Percentiles rank a stretch among this genome's conserved stretches.
Evolutionary conservation across 331 rosid genomes (phyloP).

Genomic region (Quercus lobata): DNA sequence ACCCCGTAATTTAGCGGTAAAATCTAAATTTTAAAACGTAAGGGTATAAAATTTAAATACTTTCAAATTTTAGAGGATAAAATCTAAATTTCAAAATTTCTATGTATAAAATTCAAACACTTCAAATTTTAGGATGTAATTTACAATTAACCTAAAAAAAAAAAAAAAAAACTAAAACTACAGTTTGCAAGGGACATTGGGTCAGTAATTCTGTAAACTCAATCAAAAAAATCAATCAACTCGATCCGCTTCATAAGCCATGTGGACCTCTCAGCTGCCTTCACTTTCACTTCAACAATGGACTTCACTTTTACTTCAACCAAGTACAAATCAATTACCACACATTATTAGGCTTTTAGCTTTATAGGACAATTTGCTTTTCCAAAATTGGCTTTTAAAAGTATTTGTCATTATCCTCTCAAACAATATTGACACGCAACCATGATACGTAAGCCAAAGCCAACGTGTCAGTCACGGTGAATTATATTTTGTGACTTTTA

Average conservation of each 20-base stretch:
- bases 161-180: background rate
- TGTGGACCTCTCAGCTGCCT: background rate
- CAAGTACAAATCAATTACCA: background rate
- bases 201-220: no score
- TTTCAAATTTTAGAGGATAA: rapidly evolving
- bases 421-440: background rate
- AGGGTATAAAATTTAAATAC: rapidly evolving
- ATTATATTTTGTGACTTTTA: background rate
- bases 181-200: background rate
- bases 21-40: rapidly evolving
- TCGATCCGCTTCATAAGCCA: background rate
- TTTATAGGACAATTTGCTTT: background rate
- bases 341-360: background rate
- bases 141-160: no score
- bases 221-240: background rate
- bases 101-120: rapidly evolving
- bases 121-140: no score
- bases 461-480: background rate
- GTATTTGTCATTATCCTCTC: background rate
- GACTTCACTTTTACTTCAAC: background rate
- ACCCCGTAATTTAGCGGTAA: rapidly evolving
- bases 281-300: background rate
- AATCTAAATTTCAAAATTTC: no score
- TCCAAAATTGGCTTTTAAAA: background rate
- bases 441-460: background rate